Evolutionary conservation across 73 alveolate genomes (phyloP).

Genomic region (Paramecium primaurelia): DNA sequence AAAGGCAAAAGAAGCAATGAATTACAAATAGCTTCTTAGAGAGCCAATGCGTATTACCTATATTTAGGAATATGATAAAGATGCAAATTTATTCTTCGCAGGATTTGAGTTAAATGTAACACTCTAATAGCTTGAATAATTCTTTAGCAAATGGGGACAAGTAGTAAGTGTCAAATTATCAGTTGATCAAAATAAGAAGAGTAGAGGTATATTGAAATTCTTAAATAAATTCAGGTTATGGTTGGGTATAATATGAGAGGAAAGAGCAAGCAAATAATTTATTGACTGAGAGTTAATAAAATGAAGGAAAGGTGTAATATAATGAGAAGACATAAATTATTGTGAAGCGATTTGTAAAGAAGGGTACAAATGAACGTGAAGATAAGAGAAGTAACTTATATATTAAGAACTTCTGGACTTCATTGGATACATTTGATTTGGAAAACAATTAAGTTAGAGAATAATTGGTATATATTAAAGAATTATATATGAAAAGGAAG

Average conservation of each 20-base stretch:
- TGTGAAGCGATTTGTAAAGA: conserved; percentile 49
- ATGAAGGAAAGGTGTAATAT: conserved; percentile 55
- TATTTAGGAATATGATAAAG: conserved; percentile 14
- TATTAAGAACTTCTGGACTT: conserved; percentile 63
- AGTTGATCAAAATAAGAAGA: conserved; percentile 61
- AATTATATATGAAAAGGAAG: neutral
- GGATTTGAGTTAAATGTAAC: conserved; percentile 62
- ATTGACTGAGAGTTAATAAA: conserved; percentile 37
- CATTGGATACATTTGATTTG: conserved; percentile 55
- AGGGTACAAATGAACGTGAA: conserved; percentile 60
- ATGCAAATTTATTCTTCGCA: conserved; percentile 66
- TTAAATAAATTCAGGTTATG: conserved; percentile 44
- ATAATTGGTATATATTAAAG: neutral
- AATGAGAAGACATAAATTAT: conserved; percentile 44
- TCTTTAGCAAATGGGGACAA: conserved; percentile 67
- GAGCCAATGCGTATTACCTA: conserved; percentile 10
- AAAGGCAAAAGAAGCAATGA: conserved; percentile 36
- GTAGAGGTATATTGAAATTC: conserved; percentile 49
- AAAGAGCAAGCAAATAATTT: conserved; percentile 68
- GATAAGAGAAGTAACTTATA: conserved; percentile 64
- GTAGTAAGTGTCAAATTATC: conserved; percentile 63
- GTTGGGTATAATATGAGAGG: conserved; percentile 69
- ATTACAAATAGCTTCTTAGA: neutral
- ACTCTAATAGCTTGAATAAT: conserved; percentile 58
- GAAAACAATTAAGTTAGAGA: conserved; percentile 37